Evolutionary conservation across 1,284 basidiomycete genomes (phyloP), one percentile per base, ranked within the genome.

Genomic region (Amylostereum areolatum): DNA sequence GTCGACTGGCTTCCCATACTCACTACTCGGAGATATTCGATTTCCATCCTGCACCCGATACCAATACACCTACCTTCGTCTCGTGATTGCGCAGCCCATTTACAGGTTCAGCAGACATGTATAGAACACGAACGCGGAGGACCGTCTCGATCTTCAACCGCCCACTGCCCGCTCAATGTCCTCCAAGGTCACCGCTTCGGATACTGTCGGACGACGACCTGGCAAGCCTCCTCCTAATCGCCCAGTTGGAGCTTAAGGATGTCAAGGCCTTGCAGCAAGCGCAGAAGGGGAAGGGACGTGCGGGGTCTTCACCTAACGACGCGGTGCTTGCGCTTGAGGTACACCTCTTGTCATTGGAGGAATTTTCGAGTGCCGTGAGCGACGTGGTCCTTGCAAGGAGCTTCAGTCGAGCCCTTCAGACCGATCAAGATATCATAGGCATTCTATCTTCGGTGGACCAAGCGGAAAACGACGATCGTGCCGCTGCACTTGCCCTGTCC

Each of bases 401-500:
- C 32, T 11, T 49, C 11, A 31, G 44, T 18, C 30, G 47, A n/a
- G 47, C 45, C 24, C 25, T 36, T 8, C 11, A 39, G 18, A 12
- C 11, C 11, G 45, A 46, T 39, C 45, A 39, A 12, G 24, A 37
- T 27, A 27, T 46, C 18, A 18, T 46, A 10, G 25, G 34, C 11
- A 24, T 25, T 10, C 29, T 39, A 12, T 18, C 35, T 12, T 25
- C 34, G 35, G 37, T 46, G 5, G 36, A 37, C 35, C 45, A 46
- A 32, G 45, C 33, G 8, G 45, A 46, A 28, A n/a, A 28, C 6
- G 45, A 46, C 24, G 45, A 46, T 28, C 33, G 35, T n/a, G n/a
- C 25, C 4, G 45, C 45, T 5, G 35, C 35, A 25, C 34, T 46
- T 10, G 45, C 45, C 2, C 27, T 37, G 34, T 36, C 33, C 6